Evolutionary conservation across 305 asterid genomes (phyloP).

Genomic region (Fraxinus latifolia): DNA sequence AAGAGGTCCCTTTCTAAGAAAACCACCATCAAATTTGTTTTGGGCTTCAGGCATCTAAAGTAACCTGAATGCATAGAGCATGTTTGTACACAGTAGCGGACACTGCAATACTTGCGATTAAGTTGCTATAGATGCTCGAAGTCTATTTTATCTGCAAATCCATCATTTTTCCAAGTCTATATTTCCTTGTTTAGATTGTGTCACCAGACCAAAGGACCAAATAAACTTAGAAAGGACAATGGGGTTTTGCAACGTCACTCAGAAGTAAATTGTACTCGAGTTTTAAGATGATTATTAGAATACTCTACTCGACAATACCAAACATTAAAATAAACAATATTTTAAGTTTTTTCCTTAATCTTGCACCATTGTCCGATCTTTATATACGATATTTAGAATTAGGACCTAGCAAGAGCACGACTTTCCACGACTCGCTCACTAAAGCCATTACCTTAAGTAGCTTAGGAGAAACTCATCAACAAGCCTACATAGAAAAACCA

Average conservation of each 20-base stretch:
- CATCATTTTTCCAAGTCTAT: not conserved
- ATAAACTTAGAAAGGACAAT: not conserved
- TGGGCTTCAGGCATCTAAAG: not conserved
- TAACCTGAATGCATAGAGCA: not conserved
- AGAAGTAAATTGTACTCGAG: conserved; percentile 56
- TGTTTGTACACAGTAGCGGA: not conserved
- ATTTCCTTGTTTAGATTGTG: not conserved
- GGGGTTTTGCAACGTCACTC: conserved; percentile 31
- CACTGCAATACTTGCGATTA: not conserved
- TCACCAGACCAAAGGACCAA: not conserved
- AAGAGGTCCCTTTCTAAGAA: not conserved
- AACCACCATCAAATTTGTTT: not conserved
- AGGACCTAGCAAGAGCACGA: not conserved
- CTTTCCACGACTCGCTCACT: not conserved
- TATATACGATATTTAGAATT: not conserved
- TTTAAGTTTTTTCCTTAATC: not conserved
- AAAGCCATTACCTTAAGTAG: not conserved
- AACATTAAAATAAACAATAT: not conserved
- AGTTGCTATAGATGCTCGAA: not conserved
- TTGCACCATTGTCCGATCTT: not conserved
- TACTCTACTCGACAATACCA: not conserved
- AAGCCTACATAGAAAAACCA: not conserved
- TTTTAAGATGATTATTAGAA: conserved; percentile 45
- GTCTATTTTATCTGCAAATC: not conserved
- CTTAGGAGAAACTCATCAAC: not conserved